phyloP scores from a whole-genome alignment of 2,329 filamentous ascomycete genomes.

The Colletotrichum sp. region DNA sequence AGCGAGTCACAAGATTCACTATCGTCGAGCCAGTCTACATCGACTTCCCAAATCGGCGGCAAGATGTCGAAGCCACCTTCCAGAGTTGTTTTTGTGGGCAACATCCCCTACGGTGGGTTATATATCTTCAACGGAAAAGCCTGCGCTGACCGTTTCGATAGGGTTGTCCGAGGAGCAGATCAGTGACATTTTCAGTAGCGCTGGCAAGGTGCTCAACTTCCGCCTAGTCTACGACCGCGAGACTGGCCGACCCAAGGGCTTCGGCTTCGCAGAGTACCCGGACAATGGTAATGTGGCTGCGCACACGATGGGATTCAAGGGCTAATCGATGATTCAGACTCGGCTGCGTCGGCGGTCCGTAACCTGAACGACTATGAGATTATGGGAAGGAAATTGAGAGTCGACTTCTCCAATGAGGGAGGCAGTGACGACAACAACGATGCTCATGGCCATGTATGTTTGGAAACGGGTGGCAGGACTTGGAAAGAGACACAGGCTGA shows the following conservation, averaged over 20 bases:
- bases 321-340: constrained; percentile 49
- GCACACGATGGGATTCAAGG: neutral
- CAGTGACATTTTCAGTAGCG: constrained; percentile 88
- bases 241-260: constrained; percentile 92
- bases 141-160: constrained; percentile 40
- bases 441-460: constrained; percentile 28
- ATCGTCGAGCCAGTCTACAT: neutral
- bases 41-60: constrained; percentile 21
- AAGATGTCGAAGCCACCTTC: constrained; percentile 79
- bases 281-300: constrained; percentile 70
- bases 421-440: constrained; percentile 74
- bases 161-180: constrained; percentile 97
- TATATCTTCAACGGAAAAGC: neutral
- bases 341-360: constrained; percentile 90
- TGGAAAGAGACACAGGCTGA: neutral
- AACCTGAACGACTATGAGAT: constrained; percentile 96
- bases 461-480: neutral
- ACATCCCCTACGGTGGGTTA: constrained; percentile 77
- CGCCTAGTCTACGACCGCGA: constrained; percentile 95
- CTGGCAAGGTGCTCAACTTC: constrained; percentile 90
- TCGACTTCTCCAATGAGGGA: constrained; percentile 96
- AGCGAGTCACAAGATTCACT: neutral
- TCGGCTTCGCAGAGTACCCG: constrained; percentile 95
- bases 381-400: constrained; percentile 91
- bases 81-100: constrained; percentile 83